These are phyloP conservation scores for Wallemia ichthyophaga DNA, from an alignment of 1,284 basidiomycete species.

Conservation along the genomic window DNA sequence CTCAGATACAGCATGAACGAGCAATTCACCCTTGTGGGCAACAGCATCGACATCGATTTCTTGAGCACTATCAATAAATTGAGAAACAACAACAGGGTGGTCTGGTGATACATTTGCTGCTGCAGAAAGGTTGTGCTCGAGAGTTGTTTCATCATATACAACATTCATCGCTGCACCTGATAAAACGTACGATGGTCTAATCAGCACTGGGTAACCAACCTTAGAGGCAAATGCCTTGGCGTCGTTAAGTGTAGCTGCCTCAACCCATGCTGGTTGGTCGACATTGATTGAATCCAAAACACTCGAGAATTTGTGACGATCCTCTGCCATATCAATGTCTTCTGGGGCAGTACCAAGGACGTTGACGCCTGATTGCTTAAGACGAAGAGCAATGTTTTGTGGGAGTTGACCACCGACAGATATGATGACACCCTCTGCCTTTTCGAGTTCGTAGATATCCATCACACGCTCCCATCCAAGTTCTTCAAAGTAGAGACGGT, in stretches of 20 bases:
- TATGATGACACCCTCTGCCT: conserved; percentile 72
- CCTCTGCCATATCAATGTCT: conserved; percentile 89
- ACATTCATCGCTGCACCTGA: conserved; percentile 99
- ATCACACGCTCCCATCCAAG: conserved; percentile 92
- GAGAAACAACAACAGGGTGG: conserved; percentile 91
- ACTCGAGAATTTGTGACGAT: conserved; percentile 95
- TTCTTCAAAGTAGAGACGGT: conserved; percentile 94
- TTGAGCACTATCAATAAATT: conserved; percentile 92
- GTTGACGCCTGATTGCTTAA: conserved; percentile 67
- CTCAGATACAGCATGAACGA: conserved; percentile 87
- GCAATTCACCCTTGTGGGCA: conserved; percentile 70
- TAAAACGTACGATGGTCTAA: conserved; percentile 87
- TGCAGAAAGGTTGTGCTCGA: conserved; percentile 75
- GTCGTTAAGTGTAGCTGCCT: conserved; percentile 59
- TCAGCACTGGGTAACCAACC: conserved; percentile 79
- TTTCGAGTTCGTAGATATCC: conserved; percentile 97
- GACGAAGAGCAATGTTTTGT: conserved; percentile 88
- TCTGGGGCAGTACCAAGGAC: conserved; percentile 88
- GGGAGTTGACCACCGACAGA: conserved; percentile 93
- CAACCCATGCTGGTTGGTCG: conserved; percentile 89
- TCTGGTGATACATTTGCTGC: conserved; percentile 86
- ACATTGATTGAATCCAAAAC: conserved; percentile 82
- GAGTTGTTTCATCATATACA: conserved; percentile 61
- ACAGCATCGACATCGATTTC: conserved; percentile 98
- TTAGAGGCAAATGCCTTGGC: conserved; percentile 71